Conservation (phyloP, 768 basidiomycete species). For the Tylopilus subfusipes region DNA sequence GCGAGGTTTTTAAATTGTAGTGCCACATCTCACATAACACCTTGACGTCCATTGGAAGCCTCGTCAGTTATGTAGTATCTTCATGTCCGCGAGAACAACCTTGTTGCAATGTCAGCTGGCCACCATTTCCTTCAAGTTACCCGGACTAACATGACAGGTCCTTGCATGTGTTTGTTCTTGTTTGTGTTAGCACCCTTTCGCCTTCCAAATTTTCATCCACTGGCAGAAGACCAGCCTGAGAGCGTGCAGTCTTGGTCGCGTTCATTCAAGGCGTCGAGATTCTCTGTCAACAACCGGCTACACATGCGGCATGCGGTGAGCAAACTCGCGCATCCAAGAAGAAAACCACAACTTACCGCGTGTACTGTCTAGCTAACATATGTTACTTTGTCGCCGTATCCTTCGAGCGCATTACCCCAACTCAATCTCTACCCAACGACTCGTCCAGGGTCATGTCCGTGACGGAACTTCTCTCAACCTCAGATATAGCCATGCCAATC, state of each 20-base stretch:
- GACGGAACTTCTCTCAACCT: slow-evolving; percentile 8
- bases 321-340: background rate
- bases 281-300: slow-evolving; percentile 27
- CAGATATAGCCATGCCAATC: slow-evolving; percentile 13
- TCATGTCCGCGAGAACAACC: background rate
- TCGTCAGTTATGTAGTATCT: background rate
- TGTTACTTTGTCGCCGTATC: slow-evolving; percentile 68
- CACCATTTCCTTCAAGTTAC: too few species aligned
- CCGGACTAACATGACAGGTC: too few species aligned
- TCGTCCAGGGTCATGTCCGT: slow-evolving; percentile 19
- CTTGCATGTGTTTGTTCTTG: slow-evolving; percentile 20
- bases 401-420: slow-evolving; percentile 44
- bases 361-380: slow-evolving; percentile 56
- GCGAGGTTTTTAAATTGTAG: too few species aligned
- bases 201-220: slow-evolving; percentile 28
- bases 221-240: background rate
- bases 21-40: too few species aligned
- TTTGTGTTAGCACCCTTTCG: slow-evolving; percentile 14
- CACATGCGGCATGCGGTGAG: slow-evolving; percentile 58
- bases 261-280: slow-evolving; percentile 27
- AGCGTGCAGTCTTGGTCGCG: slow-evolving; percentile 21
- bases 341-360: background rate
- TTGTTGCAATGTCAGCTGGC: too few species aligned
- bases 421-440: slow-evolving; percentile 20
- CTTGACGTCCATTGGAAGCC: too few species aligned